phyloP scores from a whole-genome alignment of 371 early-diverging fungal species.

The Zopfochytrium polystomum region DNA sequence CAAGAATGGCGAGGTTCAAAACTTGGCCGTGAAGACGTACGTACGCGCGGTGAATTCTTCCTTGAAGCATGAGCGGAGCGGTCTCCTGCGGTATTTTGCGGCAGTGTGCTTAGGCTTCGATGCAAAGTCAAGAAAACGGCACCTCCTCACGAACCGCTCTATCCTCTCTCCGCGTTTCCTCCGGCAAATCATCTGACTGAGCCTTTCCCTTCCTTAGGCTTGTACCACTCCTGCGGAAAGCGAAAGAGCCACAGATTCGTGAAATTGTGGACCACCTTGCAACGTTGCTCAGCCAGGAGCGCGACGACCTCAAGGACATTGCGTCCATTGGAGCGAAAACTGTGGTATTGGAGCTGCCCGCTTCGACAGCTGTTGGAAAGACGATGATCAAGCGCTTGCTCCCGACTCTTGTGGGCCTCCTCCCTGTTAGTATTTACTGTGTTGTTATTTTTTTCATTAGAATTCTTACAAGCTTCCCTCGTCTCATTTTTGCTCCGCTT shows the following conservation, averaged over 20 bases:
- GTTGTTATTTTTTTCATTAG: neutral
- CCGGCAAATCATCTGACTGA: constrained; percentile 1
- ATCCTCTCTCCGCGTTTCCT: neutral
- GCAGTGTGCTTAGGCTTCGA: no score
- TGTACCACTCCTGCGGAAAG: constrained; percentile 70
- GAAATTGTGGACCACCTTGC: constrained; percentile 69
- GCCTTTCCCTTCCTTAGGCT: constrained; percentile 46
- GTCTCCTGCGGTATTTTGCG: no score
- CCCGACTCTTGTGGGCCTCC: constrained; percentile 62
- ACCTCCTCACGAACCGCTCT: neutral
- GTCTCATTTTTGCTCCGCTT: constrained; percentile 20
- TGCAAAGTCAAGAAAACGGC: neutral
- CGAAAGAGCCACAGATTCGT: constrained; percentile 62
- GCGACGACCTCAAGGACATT: constrained; percentile 60
- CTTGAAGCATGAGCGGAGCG: no score
- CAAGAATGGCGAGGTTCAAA: constrained; percentile 89
- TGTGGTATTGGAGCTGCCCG: constrained; percentile 67
- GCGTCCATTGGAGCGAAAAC: constrained; percentile 82
- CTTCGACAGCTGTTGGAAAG: constrained; percentile 45
- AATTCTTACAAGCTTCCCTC: neutral
- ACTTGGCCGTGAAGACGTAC: constrained; percentile 84
- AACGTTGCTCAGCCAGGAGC: constrained; percentile 32
- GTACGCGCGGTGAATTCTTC: constrained; percentile 4
- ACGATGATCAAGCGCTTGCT: constrained; percentile 59
- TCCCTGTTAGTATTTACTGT: constrained; percentile 46